These are phyloP conservation scores for Arctostaphylos glauca DNA, from an alignment of 148 eudicot species.

Conservation along the genomic window DNA sequence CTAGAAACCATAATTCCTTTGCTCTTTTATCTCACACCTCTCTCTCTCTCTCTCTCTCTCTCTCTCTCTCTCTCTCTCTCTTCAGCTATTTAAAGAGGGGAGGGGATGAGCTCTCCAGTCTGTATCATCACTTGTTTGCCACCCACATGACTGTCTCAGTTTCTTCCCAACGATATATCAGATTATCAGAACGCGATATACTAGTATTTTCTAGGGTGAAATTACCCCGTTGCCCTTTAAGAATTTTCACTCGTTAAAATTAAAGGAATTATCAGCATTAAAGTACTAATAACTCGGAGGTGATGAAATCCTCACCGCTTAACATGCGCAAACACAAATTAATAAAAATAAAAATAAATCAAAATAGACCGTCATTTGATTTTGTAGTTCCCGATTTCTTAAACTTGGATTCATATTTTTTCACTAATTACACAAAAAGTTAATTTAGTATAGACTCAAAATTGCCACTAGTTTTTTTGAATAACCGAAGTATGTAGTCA, in stretches of 20 bases:
- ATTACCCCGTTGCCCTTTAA: conserved; percentile 35
- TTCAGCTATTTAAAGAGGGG: conserved; percentile 33
- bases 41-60: conserved; percentile 8
- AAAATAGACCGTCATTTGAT: too few relatives aligned
- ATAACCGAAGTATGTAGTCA: too few relatives aligned
- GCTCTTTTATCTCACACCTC: neutral
- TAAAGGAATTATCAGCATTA: neutral
- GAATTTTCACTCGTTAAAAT: neutral
- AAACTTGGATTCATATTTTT: too few relatives aligned
- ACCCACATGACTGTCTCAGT: conserved; percentile 33
- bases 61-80: conserved; percentile 7
- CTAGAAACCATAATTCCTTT: conserved; percentile 54
- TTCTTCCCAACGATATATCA: conserved; percentile 14
- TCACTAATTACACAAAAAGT: too few relatives aligned
- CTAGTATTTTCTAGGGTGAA: conserved; percentile 7
- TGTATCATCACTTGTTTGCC: conserved; percentile 57
- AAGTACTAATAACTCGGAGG: neutral
- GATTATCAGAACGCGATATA: neutral
- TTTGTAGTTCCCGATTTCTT: too few relatives aligned
- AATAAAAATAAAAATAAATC: too few relatives aligned
- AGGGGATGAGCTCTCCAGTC: conserved; percentile 50
- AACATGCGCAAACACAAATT: too few relatives aligned
- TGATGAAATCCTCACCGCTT: too few relatives aligned
- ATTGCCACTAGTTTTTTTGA: too few relatives aligned
- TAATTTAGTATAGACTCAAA: too few relatives aligned